Percentiles rank a stretch among this genome's conserved stretches.
Conservation (phyloP, 2,329 filamentous ascomycete genomes). For the Neocatenulostroma microsporum region DNA sequence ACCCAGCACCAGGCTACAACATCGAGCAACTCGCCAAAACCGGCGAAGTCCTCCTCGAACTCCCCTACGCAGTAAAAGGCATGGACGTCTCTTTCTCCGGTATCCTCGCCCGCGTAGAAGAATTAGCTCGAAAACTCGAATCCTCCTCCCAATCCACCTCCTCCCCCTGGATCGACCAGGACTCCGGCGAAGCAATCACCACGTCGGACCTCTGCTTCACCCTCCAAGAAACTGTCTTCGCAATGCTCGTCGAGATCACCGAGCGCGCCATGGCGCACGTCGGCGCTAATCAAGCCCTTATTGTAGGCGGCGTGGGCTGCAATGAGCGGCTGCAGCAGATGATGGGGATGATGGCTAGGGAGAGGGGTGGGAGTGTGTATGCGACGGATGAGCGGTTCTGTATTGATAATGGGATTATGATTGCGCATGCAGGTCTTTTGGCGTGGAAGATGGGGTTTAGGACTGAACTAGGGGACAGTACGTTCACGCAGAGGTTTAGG, state of each 20-base stretch:
- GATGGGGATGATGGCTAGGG: conserved; percentile 93
- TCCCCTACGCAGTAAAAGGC: conserved; percentile 94
- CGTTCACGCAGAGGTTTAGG: conserved; percentile 50
- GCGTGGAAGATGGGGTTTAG: conserved; percentile 74
- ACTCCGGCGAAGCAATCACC: conserved; percentile 57
- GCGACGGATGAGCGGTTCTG: conserved; percentile 96
- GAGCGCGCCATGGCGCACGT: conserved; percentile 98
- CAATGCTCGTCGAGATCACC: conserved; percentile 97
- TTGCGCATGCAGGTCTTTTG: conserved; percentile 86
- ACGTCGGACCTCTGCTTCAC: conserved; percentile 85
- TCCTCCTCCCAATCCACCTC: conserved; percentile 17
- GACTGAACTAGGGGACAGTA: conserved; percentile 71
- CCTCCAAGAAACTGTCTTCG: conserved; percentile 88
- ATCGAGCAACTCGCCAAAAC: conserved; percentile 88
- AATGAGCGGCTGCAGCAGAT: conserved; percentile 93
- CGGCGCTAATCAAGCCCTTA: conserved; percentile 78
- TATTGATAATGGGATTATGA: conserved; percentile 99
- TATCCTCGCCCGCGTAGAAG: conserved; percentile 76
- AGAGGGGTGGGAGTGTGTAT: conserved; percentile 82
- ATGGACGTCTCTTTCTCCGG: conserved; percentile 98
- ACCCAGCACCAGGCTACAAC: conserved; percentile 94
- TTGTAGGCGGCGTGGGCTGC: conserved; percentile 92
- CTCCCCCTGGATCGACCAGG: conserved; percentile 31
- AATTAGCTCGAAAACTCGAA: conserved; percentile 63
- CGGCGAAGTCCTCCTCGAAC: conserved; percentile 63